A percentile compares a stretch with the other conserved stretches of the same genome.
phyloP scores from a whole-genome alignment of 2,329 filamentous ascomycete species.

The Botrytis paeoniae region DNA sequence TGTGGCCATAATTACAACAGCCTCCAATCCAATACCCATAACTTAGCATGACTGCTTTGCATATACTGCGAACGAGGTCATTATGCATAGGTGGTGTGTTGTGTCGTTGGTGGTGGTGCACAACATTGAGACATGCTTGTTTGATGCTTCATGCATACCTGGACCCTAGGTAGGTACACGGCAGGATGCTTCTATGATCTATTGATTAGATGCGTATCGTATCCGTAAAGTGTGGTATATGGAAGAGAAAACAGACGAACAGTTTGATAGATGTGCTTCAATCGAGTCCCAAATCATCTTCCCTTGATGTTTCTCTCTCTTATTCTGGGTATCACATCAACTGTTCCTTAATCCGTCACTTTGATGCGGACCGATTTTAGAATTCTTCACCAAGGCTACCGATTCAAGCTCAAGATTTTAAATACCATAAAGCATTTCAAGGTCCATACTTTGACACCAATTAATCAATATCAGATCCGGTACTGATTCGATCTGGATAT shows the following conservation, averaged over 20 bases:
- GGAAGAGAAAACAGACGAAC: neutral
- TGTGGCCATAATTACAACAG: too few species aligned
- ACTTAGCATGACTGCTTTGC: neutral
- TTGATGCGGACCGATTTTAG: too few species aligned
- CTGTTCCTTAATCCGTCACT: neutral
- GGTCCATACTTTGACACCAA: neutral
- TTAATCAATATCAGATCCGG: neutral
- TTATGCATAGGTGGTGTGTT: neutral
- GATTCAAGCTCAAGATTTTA: neutral
- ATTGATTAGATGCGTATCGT: conserved; percentile 14
- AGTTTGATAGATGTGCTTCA: neutral
- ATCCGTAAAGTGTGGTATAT: too few species aligned
- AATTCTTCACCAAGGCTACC: neutral
- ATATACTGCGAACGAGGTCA: neutral
- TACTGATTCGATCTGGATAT: neutral
- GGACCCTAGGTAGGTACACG: neutral
- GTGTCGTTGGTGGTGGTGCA: neutral
- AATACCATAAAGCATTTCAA: neutral
- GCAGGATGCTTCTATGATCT: conserved; percentile 11
- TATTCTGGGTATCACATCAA: neutral
- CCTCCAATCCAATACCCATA: neutral
- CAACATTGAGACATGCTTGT: neutral
- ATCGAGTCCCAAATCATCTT: neutral
- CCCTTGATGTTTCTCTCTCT: neutral
- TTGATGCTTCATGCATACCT: neutral